Evolutionary conservation across 1,139 yeast genomes (phyloP), one percentile per base, ranked within the genome.

Genomic region (Yamadazyma atlantica): DNA sequence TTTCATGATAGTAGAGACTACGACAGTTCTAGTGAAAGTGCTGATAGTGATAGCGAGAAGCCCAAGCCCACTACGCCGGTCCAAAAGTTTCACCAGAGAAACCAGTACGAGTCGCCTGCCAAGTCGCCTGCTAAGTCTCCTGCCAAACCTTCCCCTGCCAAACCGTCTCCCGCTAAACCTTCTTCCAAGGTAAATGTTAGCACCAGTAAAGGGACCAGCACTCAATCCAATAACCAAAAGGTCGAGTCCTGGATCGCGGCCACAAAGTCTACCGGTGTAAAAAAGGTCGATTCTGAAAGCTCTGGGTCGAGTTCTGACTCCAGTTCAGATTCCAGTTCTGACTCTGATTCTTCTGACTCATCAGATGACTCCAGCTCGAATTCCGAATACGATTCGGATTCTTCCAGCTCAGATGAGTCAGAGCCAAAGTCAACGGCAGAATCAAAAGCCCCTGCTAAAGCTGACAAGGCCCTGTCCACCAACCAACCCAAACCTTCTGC

Each of bases 341-440:
- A 32, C 22, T 29, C 36, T 10, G 37, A 37, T 23, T 40, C 46
- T 10, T 30, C 51, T 6, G 36, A 34, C 9, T 47, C 48, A n/a
- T 21, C 35, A 5, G n/a, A 14, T 23, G 43, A 41, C n/a, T n/a
- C n/a, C 22, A 19, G 6, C 22, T 19, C 22, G 22, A 19, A 19
- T 9, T 19, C 6, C 22, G 8, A 9, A 19, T 6, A 19, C 6
- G 22, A 19, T n/a, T n/a, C n/a, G n/a, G n/a, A n/a, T n/a, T n/a
- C n/a, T n/a, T n/a, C n/a, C n/a, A n/a, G n/a, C n/a, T n/a, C n/a
- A n/a, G n/a, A n/a, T n/a, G n/a, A n/a, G n/a, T n/a, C n/a, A n/a
- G n/a, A n/a, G n/a, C n/a, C n/a, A 19, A 19, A 19, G 9, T 19
- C 8, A 19, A 19, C 6, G 9, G 22, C 6, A 19, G 9, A 19